Evolutionary conservation across 2,329 filamentous ascomycete genomes (phyloP).

Genomic region (Colletotrichum trifolii): DNA sequence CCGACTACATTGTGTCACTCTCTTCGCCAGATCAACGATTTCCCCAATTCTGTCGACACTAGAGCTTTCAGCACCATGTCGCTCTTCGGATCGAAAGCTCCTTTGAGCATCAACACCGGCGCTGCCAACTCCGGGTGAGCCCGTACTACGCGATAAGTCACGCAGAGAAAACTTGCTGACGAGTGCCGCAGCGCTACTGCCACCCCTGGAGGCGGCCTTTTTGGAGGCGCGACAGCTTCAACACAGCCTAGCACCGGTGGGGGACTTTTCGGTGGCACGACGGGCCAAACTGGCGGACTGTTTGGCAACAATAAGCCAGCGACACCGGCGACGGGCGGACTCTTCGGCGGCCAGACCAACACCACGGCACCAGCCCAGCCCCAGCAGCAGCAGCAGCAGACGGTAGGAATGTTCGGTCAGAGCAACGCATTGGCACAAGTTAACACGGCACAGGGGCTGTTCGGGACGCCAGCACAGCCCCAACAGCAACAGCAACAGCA

Average conservation of each 20-base stretch:
- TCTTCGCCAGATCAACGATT: not conserved
- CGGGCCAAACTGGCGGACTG: slow-evolving; percentile 20
- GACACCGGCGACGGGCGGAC: slow-evolving; percentile 49
- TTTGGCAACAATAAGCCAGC: slow-evolving; percentile 22
- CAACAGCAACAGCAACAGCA: slow-evolving; percentile 35
- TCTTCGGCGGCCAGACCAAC: slow-evolving; percentile 44
- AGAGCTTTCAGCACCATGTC: slow-evolving; percentile 1
- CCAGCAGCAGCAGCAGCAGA: slow-evolving; percentile 3
- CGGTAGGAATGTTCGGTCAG: slow-evolving; percentile 17
- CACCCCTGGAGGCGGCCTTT: slow-evolving; percentile 30
- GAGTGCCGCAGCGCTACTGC: slow-evolving; percentile 20
- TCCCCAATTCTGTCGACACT: not conserved
- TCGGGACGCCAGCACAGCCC: slow-evolving; percentile 34
- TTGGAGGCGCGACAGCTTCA: slow-evolving; percentile 18
- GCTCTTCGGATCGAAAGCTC: slow-evolving; percentile 50
- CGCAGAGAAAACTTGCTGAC: not conserved
- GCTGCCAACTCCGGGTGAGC: slow-evolving; percentile 68
- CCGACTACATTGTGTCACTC: not conserved
- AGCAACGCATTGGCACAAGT: not conserved
- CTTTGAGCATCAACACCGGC: slow-evolving; percentile 72
- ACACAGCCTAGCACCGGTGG: slow-evolving; percentile 32
- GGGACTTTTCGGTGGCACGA: slow-evolving; percentile 37
- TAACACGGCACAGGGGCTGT: slow-evolving; percentile 36
- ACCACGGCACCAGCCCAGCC: not conserved
- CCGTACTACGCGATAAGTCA: not conserved